Conservation (phyloP, 176 grass and related monocot genomes). For the Alopecurus myosuroides region DNA sequence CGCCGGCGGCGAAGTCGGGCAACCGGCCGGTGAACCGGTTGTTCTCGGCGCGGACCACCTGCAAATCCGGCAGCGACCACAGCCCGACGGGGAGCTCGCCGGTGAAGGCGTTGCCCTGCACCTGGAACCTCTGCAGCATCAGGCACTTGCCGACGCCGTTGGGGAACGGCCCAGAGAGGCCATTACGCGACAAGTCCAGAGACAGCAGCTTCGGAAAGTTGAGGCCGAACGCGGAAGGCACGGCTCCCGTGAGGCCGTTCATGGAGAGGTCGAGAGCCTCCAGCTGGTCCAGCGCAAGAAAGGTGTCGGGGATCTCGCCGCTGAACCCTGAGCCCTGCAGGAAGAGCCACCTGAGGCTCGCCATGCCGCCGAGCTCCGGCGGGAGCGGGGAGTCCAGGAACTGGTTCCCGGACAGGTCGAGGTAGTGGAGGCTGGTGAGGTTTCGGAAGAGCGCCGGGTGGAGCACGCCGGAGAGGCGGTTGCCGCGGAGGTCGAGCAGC, state of each 20-base stretch:
- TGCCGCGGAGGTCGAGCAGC: constrained; percentile 59
- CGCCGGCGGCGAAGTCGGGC: constrained; percentile 25
- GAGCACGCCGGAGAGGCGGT: constrained; percentile 63
- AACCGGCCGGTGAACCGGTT: constrained; percentile 52
- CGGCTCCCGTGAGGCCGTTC: constrained; percentile 51
- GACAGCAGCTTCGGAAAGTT: constrained; percentile 41
- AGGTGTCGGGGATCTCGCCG: constrained; percentile 39
- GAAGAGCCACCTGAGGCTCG: constrained; percentile 44
- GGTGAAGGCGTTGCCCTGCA: constrained; percentile 60
- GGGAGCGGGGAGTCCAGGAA: constrained; percentile 57
- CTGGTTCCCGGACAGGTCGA: constrained; percentile 71
- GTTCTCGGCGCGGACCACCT: constrained; percentile 54
- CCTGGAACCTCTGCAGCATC: constrained; percentile 61
- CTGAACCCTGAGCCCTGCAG: constrained; percentile 61
- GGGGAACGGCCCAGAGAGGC: constrained; percentile 54
- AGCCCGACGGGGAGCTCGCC: constrained; percentile 53
- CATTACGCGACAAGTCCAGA: constrained; percentile 59
- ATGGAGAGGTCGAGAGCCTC: constrained; percentile 62
- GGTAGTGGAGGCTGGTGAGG: constrained; percentile 47
- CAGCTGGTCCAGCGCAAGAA: constrained; percentile 43
- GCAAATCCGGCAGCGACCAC: constrained; percentile 62
- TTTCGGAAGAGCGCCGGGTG: constrained; percentile 52
- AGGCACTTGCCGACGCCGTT: constrained; percentile 33
- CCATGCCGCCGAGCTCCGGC: constrained; percentile 39
- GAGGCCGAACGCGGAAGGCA: constrained; percentile 50